Evolutionary conservation across 805 yeast genomes (phyloP).

Genomic region (Cyberlindnera sargentensis): DNA sequence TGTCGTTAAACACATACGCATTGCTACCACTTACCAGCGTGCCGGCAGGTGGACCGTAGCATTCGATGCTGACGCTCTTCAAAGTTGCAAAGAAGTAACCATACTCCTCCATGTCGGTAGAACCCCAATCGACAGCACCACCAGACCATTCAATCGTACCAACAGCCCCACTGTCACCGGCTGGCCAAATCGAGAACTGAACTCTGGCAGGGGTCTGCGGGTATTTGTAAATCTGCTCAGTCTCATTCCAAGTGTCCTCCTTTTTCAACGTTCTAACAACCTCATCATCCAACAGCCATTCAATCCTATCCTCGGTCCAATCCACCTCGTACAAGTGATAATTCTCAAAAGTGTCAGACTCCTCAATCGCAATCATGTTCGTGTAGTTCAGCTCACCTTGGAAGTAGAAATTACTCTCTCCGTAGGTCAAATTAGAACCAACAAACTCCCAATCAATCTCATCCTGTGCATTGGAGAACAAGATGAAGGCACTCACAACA

Average conservation of each 20-base stretch:
- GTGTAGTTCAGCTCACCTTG: constrained; percentile 67
- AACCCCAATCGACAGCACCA: constrained; percentile 79
- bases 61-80: constrained; percentile 50
- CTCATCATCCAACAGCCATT: constrained; percentile 70
- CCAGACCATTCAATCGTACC: constrained; percentile 86
- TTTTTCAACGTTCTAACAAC: constrained; percentile 57
- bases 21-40: constrained; percentile 37
- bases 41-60: constrained; percentile 67
- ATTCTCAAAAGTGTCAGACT: constrained; percentile 52
- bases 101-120: constrained; percentile 59
- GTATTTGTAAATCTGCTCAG: constrained; percentile 46
- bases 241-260: constrained; percentile 54
- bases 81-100: constrained; percentile 79
- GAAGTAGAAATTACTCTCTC: constrained; percentile 76
- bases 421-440: constrained; percentile 61
- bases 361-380: constrained; percentile 39
- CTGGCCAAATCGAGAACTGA: constrained; percentile 76
- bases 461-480: constrained; percentile 79
- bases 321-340: constrained; percentile 74
- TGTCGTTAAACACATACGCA: constrained; percentile 48
- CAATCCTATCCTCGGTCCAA: constrained; percentile 67
- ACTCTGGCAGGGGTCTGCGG: constrained; percentile 75
- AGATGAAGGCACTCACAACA: constrained; percentile 79
- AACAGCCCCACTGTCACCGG: constrained; percentile 47
- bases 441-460: constrained; percentile 87